Conservation (phyloP, 331 rosid genomes). For the Pyrus hybrid region DNA sequence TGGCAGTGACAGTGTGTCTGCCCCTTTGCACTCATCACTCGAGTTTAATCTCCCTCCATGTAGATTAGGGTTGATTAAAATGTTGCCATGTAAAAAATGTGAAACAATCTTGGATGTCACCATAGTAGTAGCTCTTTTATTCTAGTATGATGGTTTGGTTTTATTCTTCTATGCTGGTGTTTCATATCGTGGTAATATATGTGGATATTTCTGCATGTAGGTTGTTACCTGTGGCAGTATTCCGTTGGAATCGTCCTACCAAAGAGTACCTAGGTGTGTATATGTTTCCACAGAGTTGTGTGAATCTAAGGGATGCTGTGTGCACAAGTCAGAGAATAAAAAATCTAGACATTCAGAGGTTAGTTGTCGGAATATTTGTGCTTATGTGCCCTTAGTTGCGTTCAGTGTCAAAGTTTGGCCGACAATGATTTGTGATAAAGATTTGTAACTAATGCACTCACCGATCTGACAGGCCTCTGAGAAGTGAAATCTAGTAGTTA, state of each 20-base stretch:
- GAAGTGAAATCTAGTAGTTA: background rate
- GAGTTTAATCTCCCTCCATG: background rate
- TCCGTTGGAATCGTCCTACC: slow-evolving; percentile 95
- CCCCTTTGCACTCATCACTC: background rate
- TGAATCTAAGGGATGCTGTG: slow-evolving; percentile 74
- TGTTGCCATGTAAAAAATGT: background rate
- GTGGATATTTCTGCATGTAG: slow-evolving; percentile 30
- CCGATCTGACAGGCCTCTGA: background rate
- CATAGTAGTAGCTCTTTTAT: background rate
- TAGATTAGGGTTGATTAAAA: background rate
- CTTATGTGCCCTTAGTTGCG: background rate
- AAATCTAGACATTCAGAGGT: slow-evolving; percentile 82
- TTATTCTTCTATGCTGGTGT: background rate
- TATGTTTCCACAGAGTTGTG: slow-evolving; percentile 77
- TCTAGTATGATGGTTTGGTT: background rate
- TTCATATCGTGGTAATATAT: background rate
- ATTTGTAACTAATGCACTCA: background rate
- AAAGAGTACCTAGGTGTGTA: slow-evolving; percentile 72
- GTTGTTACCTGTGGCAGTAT: slow-evolving; percentile 99
- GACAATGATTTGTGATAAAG: background rate
- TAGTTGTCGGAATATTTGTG: slow-evolving; percentile 15
- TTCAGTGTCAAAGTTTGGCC: background rate
- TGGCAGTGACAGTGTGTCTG: background rate
- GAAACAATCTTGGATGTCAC: background rate
- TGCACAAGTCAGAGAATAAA: slow-evolving; percentile 66